These are phyloP conservation scores for Nothophytophthora sp. DNA, from an alignment of 352 stramenopile genomes.

Conservation along the genomic window DNA sequence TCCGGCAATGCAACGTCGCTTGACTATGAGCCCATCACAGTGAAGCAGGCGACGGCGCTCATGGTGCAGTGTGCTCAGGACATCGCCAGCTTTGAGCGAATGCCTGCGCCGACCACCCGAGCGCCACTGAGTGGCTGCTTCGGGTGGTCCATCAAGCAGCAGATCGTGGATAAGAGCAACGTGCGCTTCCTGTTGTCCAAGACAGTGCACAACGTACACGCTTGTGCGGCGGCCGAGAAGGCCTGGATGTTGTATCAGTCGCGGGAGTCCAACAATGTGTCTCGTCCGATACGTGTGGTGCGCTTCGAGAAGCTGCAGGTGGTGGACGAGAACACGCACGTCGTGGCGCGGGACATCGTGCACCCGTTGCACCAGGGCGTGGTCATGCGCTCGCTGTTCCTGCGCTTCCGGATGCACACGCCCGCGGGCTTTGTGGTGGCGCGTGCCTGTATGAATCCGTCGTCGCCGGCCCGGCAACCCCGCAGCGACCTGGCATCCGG, in stretches of 20 bases:
- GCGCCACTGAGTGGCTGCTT: constrained; percentile 26
- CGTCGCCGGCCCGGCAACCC: background rate
- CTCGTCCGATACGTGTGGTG: constrained; percentile 32
- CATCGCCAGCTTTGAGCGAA: constrained; percentile 23
- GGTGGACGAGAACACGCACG: constrained; percentile 39
- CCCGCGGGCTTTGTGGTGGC: constrained; percentile 34
- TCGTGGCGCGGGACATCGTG: constrained; percentile 39
- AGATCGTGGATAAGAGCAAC: constrained; percentile 20
- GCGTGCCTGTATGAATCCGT: constrained; percentile 38
- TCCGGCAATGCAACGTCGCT: constrained; percentile 3
- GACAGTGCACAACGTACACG: constrained; percentile 29
- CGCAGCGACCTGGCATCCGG: background rate
- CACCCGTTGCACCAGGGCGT: constrained; percentile 37
- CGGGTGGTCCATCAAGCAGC: constrained; percentile 33
- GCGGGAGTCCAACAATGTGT: constrained; percentile 30
- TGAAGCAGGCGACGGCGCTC: constrained; percentile 26
- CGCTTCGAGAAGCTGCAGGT: constrained; percentile 43
- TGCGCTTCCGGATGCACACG: constrained; percentile 43
- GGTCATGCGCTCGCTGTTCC: constrained; percentile 37
- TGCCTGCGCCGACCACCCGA: background rate
- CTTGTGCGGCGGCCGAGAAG: constrained; percentile 18
- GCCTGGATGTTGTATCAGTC: constrained; percentile 37
- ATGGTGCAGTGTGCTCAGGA: constrained; percentile 30
- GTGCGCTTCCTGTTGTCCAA: constrained; percentile 43
- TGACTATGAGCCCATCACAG: constrained; percentile 15